Evolutionary conservation across 148 eudicot species (phyloP).

Genomic region (Selenicereus undatus): DNA sequence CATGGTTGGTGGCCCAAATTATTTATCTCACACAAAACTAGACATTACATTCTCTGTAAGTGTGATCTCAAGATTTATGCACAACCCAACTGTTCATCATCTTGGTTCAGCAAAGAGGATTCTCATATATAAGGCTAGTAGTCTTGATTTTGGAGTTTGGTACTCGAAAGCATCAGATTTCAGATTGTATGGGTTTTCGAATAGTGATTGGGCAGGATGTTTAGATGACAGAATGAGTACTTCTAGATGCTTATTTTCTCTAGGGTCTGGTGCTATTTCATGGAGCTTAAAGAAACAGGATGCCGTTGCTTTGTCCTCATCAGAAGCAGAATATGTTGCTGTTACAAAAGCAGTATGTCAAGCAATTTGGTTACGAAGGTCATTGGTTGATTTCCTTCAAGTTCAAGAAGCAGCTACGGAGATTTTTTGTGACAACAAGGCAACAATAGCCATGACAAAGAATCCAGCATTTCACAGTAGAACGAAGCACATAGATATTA

Average conservation of each 20-base stretch:
- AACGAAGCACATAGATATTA: not conserved
- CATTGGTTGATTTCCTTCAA: no score
- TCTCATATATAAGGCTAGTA: not conserved
- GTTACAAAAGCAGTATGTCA: slow-evolving; percentile 1
- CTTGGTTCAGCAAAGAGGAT: not conserved
- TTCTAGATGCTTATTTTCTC: not conserved
- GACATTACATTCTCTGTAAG: slow-evolving; percentile 15
- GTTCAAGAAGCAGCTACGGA: slow-evolving; percentile 3
- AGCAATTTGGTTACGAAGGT: slow-evolving; percentile 1
- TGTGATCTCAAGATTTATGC: not conserved
- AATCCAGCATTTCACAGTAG: slow-evolving; percentile 13
- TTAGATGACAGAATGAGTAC: not conserved
- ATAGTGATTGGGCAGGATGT: not conserved
- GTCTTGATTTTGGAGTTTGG: not conserved
- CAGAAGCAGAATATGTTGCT: not conserved
- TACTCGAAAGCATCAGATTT: not conserved
- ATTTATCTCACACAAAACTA: slow-evolving; percentile 9
- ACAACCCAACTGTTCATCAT: not conserved
- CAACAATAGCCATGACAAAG: not conserved
- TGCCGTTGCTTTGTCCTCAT: no score
- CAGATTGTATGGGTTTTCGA: not conserved
- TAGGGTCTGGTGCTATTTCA: not conserved
- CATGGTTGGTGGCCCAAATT: slow-evolving; percentile 17
- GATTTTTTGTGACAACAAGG: not conserved
- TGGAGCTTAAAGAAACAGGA: no score